Conservation (phyloP, 768 basidiomycete species). For the Trametes punicea region DNA sequence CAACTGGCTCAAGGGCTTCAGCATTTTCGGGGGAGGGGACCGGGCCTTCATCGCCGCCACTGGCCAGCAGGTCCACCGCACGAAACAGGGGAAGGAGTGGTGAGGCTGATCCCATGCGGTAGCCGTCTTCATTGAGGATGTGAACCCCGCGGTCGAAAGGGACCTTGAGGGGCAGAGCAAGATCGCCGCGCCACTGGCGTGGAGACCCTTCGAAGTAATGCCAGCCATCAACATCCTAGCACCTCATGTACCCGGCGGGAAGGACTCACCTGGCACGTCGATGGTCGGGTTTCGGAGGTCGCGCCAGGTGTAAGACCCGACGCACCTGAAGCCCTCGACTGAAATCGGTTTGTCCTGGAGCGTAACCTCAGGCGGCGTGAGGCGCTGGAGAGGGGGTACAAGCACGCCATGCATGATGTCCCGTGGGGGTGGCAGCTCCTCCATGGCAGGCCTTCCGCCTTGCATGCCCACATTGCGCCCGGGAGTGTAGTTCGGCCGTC, state of each 20-base stretch:
- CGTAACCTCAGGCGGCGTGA: conserved; percentile 1
- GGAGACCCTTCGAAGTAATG: conserved; percentile 48
- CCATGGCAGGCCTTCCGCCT: not conserved
- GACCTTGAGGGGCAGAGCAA: conserved; percentile 47
- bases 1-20: conserved; percentile 26
- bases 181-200: conserved; percentile 50
- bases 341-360: not conserved
- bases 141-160: conserved; percentile 47
- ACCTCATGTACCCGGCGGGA: no score
- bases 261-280: conserved; percentile 44
- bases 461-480: not conserved
- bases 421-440: conserved; percentile 14
- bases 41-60: not conserved
- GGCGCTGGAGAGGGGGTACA: not conserved
- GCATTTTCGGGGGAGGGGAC: not conserved
- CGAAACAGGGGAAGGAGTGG: conserved; percentile 54
- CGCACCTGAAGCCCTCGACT: conserved; percentile 34
- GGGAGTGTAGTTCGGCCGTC: not conserved
- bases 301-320: conserved; percentile 56
- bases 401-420: conserved; percentile 11
- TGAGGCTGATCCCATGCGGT: conserved; percentile 32
- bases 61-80: conserved; percentile 45
- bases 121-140: conserved; percentile 59
- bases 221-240: not conserved
- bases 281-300: conserved; percentile 43